These are phyloP conservation scores for Goffeauzyma gilvescens DNA, from an alignment of 768 basidiomycete species.

Conservation along the genomic window DNA sequence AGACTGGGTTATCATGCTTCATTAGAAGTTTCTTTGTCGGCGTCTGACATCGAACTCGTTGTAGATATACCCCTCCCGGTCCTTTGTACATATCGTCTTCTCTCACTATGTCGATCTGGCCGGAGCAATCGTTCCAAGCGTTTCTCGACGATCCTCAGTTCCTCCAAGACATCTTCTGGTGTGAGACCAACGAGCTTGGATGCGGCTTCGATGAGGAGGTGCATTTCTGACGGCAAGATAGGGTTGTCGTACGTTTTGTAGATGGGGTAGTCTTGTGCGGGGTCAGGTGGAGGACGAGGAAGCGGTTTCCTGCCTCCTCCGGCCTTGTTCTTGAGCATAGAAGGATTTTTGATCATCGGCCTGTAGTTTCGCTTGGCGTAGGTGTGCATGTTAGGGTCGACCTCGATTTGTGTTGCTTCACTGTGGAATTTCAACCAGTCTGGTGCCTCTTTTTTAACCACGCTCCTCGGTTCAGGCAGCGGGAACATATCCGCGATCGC, in stretches of 20 bases:
- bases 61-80: no score
- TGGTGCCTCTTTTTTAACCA: not conserved
- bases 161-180: not conserved
- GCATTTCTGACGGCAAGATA: not conserved
- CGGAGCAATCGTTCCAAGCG: no score
- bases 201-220: not conserved
- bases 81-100: no score
- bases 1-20: no score
- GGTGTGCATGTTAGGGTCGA: no score
- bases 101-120: no score
- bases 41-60: no score
- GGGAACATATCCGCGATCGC: not conserved
- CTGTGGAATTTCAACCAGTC: slow-evolving; percentile 3
- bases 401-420: not conserved
- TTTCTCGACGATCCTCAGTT: not conserved
- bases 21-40: no score
- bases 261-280: not conserved
- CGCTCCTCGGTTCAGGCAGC: not conserved
- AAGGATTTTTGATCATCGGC: not conserved
- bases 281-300: not conserved
- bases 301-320: not conserved
- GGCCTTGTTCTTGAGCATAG: not conserved
- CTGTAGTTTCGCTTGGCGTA: not conserved
- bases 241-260: not conserved
- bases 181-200: not conserved